A percentile compares a stretch with the other conserved stretches of the same genome.
Conservation (phyloP, 768 basidiomycete genomes). For the Amanita rubescens region DNA sequence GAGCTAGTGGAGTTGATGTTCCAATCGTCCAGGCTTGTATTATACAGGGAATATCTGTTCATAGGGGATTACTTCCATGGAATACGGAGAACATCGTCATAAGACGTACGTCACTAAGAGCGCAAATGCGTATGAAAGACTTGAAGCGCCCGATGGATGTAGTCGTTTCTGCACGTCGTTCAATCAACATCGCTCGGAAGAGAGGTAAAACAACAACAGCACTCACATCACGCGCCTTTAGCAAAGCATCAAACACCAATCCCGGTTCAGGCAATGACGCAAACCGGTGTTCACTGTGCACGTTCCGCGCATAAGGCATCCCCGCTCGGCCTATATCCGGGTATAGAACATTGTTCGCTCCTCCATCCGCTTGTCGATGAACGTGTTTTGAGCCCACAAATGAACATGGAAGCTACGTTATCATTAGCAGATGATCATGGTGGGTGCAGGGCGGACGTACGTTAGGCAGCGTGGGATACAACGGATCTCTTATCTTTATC, state of each 20-base stretch:
- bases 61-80: neutral
- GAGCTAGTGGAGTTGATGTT: constrained; percentile 45
- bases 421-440: neutral
- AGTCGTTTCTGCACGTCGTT: constrained; percentile 20
- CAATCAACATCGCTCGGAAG: constrained; percentile 13
- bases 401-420: constrained; percentile 3
- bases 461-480: neutral
- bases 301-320: constrained; percentile 45
- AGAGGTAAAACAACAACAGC: constrained; percentile 18
- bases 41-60: constrained; percentile 42
- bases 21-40: constrained; percentile 34
- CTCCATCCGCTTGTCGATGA: constrained; percentile 43
- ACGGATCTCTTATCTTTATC: neutral
- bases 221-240: constrained; percentile 34
- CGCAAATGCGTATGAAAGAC: constrained; percentile 61
- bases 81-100: neutral
- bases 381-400: constrained; percentile 21
- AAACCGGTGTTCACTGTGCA: constrained; percentile 34
- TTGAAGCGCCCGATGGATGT: constrained; percentile 53
- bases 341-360: constrained; percentile 37
- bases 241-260: constrained; percentile 54
- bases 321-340: constrained; percentile 45
- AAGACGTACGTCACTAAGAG: constrained; percentile 38
- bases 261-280: constrained; percentile 47
- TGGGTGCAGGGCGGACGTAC: neutral